Evolutionary conservation across 179 eudicot species (phyloP).

Genomic region (Amaranthus tricolor): DNA sequence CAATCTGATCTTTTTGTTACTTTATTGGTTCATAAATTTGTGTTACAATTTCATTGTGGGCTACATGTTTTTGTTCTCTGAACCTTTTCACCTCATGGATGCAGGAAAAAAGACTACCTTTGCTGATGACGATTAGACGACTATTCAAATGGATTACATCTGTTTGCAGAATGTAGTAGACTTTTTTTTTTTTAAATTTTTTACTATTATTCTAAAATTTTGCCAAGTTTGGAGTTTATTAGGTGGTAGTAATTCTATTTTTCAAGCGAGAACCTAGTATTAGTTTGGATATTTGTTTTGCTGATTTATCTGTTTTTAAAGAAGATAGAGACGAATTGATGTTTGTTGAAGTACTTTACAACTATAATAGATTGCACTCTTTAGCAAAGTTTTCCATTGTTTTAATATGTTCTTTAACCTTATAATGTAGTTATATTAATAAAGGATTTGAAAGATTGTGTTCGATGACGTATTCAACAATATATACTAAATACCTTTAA

Average conservation of each 20-base stretch:
- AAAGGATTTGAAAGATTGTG: too few relatives aligned
- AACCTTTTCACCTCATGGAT: neutral
- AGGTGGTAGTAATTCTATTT: constrained; percentile 12
- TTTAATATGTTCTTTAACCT: too few relatives aligned
- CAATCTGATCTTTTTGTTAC: neutral
- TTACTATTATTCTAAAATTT: neutral
- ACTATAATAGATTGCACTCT: too few relatives aligned
- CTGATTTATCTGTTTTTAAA: neutral
- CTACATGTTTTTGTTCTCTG: neutral
- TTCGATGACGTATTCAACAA: too few relatives aligned
- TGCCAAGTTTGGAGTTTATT: neutral
- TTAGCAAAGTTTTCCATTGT: too few relatives aligned
- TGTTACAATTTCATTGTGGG: neutral
- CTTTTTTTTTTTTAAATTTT: neutral
- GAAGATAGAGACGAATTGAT: neutral
- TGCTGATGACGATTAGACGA: neutral
- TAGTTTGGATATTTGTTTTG: neutral
- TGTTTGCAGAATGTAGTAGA: neutral
- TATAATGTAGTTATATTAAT: too few relatives aligned
- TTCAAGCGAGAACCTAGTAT: neutral
- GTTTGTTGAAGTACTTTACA: too few relatives aligned
- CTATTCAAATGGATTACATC: neutral
- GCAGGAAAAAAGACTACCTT: constrained; percentile 19
- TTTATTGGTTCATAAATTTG: neutral
- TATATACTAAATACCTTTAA: too few relatives aligned